Evolutionary conservation across 2,329 filamentous ascomycete species (phyloP).

Genomic region (Colletotrichum phormii): DNA sequence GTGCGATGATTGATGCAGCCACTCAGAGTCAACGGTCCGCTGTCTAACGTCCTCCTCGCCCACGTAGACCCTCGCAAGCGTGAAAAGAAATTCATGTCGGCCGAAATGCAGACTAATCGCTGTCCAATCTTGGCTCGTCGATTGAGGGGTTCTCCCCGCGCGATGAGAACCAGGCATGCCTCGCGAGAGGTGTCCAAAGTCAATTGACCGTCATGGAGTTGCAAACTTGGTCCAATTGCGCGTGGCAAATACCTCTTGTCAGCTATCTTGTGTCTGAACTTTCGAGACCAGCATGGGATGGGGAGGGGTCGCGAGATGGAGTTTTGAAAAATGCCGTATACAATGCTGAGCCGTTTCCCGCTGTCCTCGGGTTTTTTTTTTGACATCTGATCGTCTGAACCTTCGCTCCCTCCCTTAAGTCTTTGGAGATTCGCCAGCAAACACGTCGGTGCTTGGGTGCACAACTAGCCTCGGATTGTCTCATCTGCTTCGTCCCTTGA

Average conservation of each 20-base stretch:
- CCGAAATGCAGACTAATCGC: constrained; percentile 35
- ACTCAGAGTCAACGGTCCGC: constrained; percentile 25
- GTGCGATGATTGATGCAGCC: constrained; percentile 18
- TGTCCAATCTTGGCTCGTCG: constrained; percentile 32
- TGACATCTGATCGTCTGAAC: constrained; percentile 26
- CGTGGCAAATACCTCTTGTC: constrained; percentile 34
- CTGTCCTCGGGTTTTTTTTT: not conserved
- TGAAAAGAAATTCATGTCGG: constrained; percentile 23
- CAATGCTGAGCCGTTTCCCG: constrained; percentile 22
- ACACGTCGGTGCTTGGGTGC: not conserved
- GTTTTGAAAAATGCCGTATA: constrained; percentile 19
- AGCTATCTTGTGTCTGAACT: constrained; percentile 19
- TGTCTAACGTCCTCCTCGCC: constrained; percentile 8
- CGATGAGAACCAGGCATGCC: constrained; percentile 17
- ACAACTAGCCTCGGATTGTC: constrained; percentile 12
- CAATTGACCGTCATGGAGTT: constrained; percentile 13
- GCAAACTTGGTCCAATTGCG: constrained; percentile 17
- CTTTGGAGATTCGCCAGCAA: constrained; percentile 1
- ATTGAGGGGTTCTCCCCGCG: constrained; percentile 34
- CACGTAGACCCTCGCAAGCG: constrained; percentile 29
- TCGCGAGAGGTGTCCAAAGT: constrained; percentile 14
- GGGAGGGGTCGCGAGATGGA: constrained; percentile 12
- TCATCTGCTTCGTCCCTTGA: constrained; percentile 22
- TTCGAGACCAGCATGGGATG: constrained; percentile 22
- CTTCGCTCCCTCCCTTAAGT: constrained; percentile 10